These are phyloP conservation scores for Kwoniella heveanensis DNA, from an alignment of 768 basidiomycete species.

Conservation along the genomic window DNA sequence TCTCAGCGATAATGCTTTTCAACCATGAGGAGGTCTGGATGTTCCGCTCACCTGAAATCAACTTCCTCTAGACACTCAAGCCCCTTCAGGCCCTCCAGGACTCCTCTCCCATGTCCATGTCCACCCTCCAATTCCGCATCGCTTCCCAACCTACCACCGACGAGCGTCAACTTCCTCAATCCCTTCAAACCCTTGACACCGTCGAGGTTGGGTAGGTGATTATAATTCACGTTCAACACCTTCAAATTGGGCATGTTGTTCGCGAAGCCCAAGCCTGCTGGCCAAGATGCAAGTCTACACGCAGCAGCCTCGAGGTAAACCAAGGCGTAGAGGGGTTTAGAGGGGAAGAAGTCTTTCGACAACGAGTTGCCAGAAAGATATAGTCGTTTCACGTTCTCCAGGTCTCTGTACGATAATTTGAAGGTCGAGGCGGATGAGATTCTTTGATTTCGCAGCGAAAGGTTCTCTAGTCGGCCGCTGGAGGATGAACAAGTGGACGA, in stretches of 20 bases:
- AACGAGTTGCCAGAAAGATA: slow-evolving; percentile 76
- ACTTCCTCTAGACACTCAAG: slow-evolving; percentile 83
- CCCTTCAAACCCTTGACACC: slow-evolving; percentile 71
- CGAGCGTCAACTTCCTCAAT: slow-evolving; percentile 79
- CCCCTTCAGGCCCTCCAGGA: slow-evolving; percentile 71
- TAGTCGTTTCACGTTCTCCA: slow-evolving; percentile 88
- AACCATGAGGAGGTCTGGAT: background rate
- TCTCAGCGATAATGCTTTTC: too few species aligned
- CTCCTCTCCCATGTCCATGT: slow-evolving; percentile 59
- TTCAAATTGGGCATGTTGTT: slow-evolving; percentile 74
- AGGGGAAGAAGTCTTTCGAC: slow-evolving; percentile 55
- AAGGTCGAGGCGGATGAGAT: slow-evolving; percentile 18
- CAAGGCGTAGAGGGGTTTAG: slow-evolving; percentile 76
- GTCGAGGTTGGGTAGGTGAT: slow-evolving; percentile 74
- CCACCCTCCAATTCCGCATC: slow-evolving; percentile 59
- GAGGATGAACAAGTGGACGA: slow-evolving; percentile 32
- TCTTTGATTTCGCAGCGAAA: slow-evolving; percentile 87
- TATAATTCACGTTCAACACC: slow-evolving; percentile 93
- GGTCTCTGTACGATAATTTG: slow-evolving; percentile 58
- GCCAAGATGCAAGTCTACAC: slow-evolving; percentile 76
- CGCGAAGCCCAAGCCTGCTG: slow-evolving; percentile 68
- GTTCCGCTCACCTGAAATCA: slow-evolving; percentile 74
- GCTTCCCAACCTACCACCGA: slow-evolving; percentile 70
- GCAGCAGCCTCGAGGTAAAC: slow-evolving; percentile 88
- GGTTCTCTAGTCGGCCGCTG: slow-evolving; percentile 73